phyloP scores from a whole-genome alignment of 495 filamentous ascomycete genomes.

The Penicillium nucicola region DNA sequence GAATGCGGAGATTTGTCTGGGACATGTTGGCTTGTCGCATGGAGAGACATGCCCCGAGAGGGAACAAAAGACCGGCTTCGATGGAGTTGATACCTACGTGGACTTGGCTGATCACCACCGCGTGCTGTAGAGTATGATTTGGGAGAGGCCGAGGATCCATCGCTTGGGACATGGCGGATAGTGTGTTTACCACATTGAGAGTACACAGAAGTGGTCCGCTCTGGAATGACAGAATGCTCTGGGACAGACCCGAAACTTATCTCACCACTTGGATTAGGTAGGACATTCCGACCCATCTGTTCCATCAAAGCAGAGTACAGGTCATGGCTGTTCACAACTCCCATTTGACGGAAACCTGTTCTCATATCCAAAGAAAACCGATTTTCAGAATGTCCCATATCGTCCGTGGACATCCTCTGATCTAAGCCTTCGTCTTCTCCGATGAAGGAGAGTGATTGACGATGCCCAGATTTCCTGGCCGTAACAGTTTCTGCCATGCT shows the following conservation, averaged over 20 bases:
- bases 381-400: slow-evolving; percentile 1
- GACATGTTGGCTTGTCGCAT: not conserved
- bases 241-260: slow-evolving; percentile 30
- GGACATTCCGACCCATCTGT: slow-evolving; percentile 44
- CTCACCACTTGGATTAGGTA: slow-evolving; percentile 28
- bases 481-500: slow-evolving; percentile 49
- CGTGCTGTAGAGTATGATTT: slow-evolving; percentile 30
- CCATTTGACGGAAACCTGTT: slow-evolving; percentile 11
- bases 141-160: slow-evolving; percentile 29
- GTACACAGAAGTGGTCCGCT: slow-evolving; percentile 26
- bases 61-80: not conserved
- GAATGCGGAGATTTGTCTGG: not conserved
- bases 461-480: slow-evolving; percentile 36
- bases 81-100: slow-evolving; percentile 8
- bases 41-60: not conserved
- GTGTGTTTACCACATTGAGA: slow-evolving; percentile 28
- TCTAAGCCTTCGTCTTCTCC: slow-evolving; percentile 56
- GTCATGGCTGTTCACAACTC: slow-evolving; percentile 57
- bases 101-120: slow-evolving; percentile 20
- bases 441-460: slow-evolving; percentile 62
- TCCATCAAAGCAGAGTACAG: slow-evolving; percentile 75
- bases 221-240: slow-evolving; percentile 30
- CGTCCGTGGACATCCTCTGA: slow-evolving; percentile 18
- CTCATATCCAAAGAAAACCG: slow-evolving; percentile 11
- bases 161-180: slow-evolving; percentile 32